Base-by-base conservation (phyloP, 2,329 filamentous ascomycete genomes). In the Colletotrichum melonis region DNA sequence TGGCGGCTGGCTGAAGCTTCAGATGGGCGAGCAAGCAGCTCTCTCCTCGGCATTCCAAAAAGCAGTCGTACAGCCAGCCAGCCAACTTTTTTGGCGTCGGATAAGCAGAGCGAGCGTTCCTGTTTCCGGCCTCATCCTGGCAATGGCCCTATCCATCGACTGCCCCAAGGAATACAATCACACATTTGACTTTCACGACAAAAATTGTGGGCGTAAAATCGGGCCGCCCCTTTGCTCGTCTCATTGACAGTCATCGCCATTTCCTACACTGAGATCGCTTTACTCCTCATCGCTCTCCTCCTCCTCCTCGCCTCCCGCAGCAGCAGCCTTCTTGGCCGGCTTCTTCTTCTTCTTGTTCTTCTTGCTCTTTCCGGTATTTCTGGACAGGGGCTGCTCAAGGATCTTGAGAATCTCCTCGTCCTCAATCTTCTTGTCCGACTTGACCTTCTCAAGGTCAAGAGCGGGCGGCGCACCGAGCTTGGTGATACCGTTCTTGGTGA, bases 361-460 rank as follows among this genome's bases (percentile, higher is more conserved):
- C 89, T 95, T 96, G 88, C 94, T 97, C 88, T 95, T 95, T 82
- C 95, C 95, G 83, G 95, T 95, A 86, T 94, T 94, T 86, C 94
- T 94, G 77, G 92, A 88, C 78, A 98, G 86, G 38, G 96, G 96
- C 84, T 94, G 94, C 86, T 97, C 95, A 64, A 99, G 90, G 76
- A 98, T 96, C 89, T 97, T 94, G 78, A 98, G 91, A 77, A 99
- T 89, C 86, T 98, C 96, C 87, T 97, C 95, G 76, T 98, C 96
- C 77, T 92, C 93, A 80, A 99, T 98, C 90, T 98, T 98, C 91
- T 98, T 98, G 84, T 98, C 95, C 42, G 94, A 93, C 90, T 98
- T 93, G 88, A 93, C 91, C 87, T 95, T 95, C 81, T 89, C 90
- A 75, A 97, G 83, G 81, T 98, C 95, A 76, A 93, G 88, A 26